Conservation (phyloP, 768 basidiomycete species). For the Pseudohyphozyma bogoriensis region DNA sequence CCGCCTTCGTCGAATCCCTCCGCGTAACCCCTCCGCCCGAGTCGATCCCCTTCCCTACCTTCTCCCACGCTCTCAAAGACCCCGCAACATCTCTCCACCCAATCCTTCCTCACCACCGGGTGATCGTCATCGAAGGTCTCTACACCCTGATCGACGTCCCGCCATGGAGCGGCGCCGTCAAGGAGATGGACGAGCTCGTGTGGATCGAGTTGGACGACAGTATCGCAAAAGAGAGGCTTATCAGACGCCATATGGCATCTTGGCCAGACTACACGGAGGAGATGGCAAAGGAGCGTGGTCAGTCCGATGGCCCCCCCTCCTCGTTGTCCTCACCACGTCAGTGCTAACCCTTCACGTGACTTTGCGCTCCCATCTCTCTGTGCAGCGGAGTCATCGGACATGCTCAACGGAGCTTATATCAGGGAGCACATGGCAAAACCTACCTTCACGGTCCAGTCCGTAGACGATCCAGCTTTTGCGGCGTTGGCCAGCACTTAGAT, state of each 20-base stretch:
- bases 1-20: constrained; percentile 54
- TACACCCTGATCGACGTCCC: constrained; percentile 65
- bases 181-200: constrained; percentile 66
- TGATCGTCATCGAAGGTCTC: constrained; percentile 82
- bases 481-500: too few relatives aligned
- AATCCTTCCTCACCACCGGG: constrained; percentile 56
- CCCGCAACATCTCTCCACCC: constrained; percentile 53
- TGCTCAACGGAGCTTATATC: constrained; percentile 31
- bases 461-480: constrained; percentile 4
- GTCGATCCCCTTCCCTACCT: constrained; percentile 58
- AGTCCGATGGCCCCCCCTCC: not conserved
- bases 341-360: too few relatives aligned
- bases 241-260: constrained; percentile 34
- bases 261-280: constrained; percentile 32
- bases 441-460: constrained; percentile 15
- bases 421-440: constrained; percentile 15
- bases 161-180: constrained; percentile 61
- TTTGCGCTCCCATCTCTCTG: too few relatives aligned
- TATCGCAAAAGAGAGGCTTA: constrained; percentile 32
- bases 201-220: constrained; percentile 44
- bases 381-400: constrained; percentile 31
- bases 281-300: constrained; percentile 24
- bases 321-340: not conserved
- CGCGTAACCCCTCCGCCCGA: constrained; percentile 34
- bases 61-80: constrained; percentile 80